phyloP scores from a whole-genome alignment of 2,329 filamentous ascomycete genomes.

The Ophiostoma sp. region DNA sequence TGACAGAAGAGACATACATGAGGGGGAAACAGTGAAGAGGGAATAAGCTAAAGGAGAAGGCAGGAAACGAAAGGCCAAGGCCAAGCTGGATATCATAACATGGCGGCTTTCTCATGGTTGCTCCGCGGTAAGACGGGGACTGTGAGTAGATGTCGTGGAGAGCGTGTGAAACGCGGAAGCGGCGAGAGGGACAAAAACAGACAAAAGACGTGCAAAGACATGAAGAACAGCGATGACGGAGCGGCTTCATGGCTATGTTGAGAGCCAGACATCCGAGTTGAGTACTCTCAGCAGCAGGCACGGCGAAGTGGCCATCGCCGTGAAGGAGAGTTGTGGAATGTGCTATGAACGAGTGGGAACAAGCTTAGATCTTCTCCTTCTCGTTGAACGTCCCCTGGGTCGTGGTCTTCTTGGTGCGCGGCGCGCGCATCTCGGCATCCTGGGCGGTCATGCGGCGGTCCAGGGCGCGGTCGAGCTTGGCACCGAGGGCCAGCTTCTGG shows the following conservation, averaged over 20 bases:
- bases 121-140: not conserved
- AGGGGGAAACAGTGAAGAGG: too few relatives aligned
- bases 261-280: too few relatives aligned
- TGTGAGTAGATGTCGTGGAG: too few relatives aligned
- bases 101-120: not conserved
- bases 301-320: too few relatives aligned
- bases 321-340: not conserved
- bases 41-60: too few relatives aligned
- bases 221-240: not conserved
- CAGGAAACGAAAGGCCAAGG: too few relatives aligned
- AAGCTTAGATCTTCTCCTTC: conserved; percentile 35
- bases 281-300: too few relatives aligned
- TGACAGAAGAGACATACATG: too few relatives aligned
- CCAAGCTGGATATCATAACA: not conserved
- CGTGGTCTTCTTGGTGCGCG: conserved; percentile 32
- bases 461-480: conserved; percentile 84
- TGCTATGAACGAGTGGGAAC: not conserved
- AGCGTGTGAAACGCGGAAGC: not conserved
- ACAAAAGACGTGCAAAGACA: not conserved
- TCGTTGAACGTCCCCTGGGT: conserved; percentile 28
- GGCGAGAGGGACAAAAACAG: not conserved
- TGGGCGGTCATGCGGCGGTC: conserved; percentile 80
- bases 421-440: conserved; percentile 72
- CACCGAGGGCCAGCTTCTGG: conserved; percentile 79
- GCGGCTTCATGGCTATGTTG: too few relatives aligned